Conservation (phyloP, 106 monocot genomes). For the Narthecium ossifragum region DNA sequence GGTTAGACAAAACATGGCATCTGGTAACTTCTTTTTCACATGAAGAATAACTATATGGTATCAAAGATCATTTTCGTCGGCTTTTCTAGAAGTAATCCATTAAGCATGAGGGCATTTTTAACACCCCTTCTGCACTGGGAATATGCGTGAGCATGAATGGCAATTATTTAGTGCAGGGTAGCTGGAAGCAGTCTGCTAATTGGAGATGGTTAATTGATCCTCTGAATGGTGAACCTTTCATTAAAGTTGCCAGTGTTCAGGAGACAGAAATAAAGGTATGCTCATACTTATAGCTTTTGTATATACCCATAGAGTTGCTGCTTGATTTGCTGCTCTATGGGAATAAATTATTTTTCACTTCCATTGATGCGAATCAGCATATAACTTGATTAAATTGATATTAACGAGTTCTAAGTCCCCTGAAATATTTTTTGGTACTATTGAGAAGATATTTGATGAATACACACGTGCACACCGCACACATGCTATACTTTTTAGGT, state of each 20-base stretch:
- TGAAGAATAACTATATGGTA: not conserved
- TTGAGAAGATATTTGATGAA: no score
- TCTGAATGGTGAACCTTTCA: slow-evolving; percentile 80
- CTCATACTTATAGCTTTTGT: not conserved
- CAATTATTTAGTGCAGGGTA: slow-evolving; percentile 77
- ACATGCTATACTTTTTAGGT: no score
- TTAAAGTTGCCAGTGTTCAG: slow-evolving; percentile 82
- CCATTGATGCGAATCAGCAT: not conserved
- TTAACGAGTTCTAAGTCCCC: not conserved
- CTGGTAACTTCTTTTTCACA: no score
- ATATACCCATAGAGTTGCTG: not conserved
- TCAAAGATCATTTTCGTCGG: not conserved
- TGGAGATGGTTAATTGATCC: slow-evolving; percentile 80
- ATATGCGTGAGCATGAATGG: not conserved
- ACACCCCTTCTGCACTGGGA: not conserved
- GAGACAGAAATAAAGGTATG: slow-evolving; percentile 63
- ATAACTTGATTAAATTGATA: not conserved
- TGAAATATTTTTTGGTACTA: not conserved
- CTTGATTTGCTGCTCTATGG: not conserved
- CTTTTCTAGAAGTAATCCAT: not conserved
- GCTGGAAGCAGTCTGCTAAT: slow-evolving; percentile 58
- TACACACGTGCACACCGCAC: no score
- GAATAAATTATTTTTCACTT: not conserved
- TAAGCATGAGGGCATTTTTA: not conserved
- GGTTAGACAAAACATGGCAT: not conserved